These are phyloP conservation scores for Erodium chrysanthum DNA, from an alignment of 441 rosid genomes.

Conservation along the genomic window DNA sequence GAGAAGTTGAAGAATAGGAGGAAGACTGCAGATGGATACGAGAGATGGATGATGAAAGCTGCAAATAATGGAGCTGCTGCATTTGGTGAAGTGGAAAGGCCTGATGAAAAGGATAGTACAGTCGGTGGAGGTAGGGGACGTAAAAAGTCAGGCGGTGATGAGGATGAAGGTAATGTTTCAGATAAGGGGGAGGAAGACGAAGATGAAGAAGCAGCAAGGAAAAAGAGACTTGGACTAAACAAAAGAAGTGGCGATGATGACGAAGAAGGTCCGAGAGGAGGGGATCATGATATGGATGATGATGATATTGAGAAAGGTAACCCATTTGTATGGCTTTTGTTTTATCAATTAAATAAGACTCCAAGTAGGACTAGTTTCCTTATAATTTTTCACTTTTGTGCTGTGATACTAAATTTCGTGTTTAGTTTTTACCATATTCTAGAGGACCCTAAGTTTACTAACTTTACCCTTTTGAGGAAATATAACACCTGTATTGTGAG, in stretches of 20 bases:
- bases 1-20: slow-evolving; percentile 93
- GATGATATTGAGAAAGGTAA: slow-evolving; percentile 92
- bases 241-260: slow-evolving; percentile 65
- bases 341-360: background rate
- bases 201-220: slow-evolving; percentile 79
- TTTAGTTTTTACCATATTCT: background rate
- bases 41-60: slow-evolving; percentile 99
- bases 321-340: slow-evolving; percentile 6
- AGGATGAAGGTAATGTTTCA: slow-evolving; percentile 73
- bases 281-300: slow-evolving; percentile 83
- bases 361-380: background rate
- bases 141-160: slow-evolving; percentile 53
- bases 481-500: background rate
- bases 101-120: slow-evolving; percentile 57
- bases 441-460: background rate
- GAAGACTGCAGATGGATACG: slow-evolving; percentile 92
- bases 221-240: slow-evolving; percentile 71
- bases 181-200: slow-evolving; percentile 92
- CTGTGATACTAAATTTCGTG: background rate
- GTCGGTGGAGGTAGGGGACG: slow-evolving; percentile 57
- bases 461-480: background rate
- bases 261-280: slow-evolving; percentile 88
- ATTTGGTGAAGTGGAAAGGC: slow-evolving; percentile 68
- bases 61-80: slow-evolving; percentile 82
- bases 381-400: background rate